Percentiles rank a stretch among this genome's conserved stretches.
Conservation (phyloP, 1,284 basidiomycete genomes). For the Irpex sp. region DNA sequence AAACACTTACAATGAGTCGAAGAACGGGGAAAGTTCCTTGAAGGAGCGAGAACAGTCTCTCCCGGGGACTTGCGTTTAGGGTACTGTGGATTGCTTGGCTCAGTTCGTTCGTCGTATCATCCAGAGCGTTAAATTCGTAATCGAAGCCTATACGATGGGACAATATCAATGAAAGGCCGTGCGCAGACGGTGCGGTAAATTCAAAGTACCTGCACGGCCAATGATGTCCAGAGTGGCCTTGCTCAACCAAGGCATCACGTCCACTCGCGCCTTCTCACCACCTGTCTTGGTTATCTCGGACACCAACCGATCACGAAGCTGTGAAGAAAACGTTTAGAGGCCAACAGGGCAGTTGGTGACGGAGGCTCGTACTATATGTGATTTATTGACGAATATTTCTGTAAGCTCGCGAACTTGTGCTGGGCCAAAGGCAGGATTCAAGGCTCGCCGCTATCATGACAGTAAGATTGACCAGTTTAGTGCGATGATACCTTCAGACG, state of each 20-base stretch:
- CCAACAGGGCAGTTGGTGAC: background rate
- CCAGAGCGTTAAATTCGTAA: conserved; percentile 42
- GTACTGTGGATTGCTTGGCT: conserved; percentile 37
- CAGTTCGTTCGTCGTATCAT: conserved; percentile 40
- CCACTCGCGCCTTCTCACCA: conserved; percentile 24
- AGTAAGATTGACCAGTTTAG: no score
- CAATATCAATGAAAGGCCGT: background rate
- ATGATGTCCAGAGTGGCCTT: conserved; percentile 49
- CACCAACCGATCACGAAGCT: conserved; percentile 29
- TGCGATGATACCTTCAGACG: background rate
- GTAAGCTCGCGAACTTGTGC: conserved; percentile 31
- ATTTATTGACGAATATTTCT: conserved; percentile 29
- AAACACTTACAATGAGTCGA: conserved; percentile 34
- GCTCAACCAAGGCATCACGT: conserved; percentile 39
- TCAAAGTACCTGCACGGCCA: conserved; percentile 37
- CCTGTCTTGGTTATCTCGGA: conserved; percentile 8
- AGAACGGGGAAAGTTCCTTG: conserved; percentile 37
- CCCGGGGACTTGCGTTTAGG: conserved; percentile 31
- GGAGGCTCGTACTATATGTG: conserved; percentile 8
- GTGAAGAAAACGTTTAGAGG: background rate
- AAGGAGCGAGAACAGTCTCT: conserved; percentile 25
- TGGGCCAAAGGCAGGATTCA: conserved; percentile 34
- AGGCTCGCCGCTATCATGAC: conserved; percentile 24
- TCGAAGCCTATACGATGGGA: conserved; percentile 7
- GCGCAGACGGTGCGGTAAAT: background rate